phyloP scores from a whole-genome alignment of 2,329 filamentous ascomycete genomes.

The Aspergillus thermomutatus region DNA sequence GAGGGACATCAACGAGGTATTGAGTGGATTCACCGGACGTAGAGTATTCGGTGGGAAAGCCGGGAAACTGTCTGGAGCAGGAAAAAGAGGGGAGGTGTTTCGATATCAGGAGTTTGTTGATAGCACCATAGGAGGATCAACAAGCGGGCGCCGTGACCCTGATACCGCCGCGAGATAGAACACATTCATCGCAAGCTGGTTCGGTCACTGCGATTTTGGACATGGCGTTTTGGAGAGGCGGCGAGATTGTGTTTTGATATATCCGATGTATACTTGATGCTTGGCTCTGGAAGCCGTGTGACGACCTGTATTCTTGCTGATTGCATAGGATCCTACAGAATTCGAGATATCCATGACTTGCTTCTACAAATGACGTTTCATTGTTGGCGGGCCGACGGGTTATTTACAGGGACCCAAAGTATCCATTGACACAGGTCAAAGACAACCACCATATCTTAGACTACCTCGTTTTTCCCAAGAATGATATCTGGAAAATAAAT shows the following conservation, averaged over 20 bases:
- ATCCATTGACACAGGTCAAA: background rate
- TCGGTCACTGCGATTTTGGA: background rate
- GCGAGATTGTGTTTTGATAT: background rate
- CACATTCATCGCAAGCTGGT: background rate
- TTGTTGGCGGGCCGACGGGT: background rate
- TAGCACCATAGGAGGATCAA: constrained; percentile 57
- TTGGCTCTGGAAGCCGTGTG: constrained; percentile 9
- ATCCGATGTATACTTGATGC: background rate
- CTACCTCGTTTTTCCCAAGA: background rate
- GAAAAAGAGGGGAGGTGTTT: constrained; percentile 81
- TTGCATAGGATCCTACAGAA: background rate
- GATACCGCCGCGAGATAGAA: constrained; percentile 3
- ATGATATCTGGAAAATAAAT: background rate
- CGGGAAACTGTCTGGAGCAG: constrained; percentile 46
- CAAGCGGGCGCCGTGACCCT: constrained; percentile 19
- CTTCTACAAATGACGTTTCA: background rate
- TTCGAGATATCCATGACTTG: background rate
- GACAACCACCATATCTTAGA: background rate
- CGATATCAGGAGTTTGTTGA: constrained; percentile 89
- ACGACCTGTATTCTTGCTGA: background rate
- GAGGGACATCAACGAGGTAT: constrained; percentile 78
- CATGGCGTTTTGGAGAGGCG: constrained; percentile 8
- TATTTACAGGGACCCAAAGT: background rate
- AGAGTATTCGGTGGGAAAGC: constrained; percentile 69
- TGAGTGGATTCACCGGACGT: constrained; percentile 79